Base-by-base conservation (phyloP, 768 basidiomycete genomes). In the Macrolepiota dolichaula region DNA sequence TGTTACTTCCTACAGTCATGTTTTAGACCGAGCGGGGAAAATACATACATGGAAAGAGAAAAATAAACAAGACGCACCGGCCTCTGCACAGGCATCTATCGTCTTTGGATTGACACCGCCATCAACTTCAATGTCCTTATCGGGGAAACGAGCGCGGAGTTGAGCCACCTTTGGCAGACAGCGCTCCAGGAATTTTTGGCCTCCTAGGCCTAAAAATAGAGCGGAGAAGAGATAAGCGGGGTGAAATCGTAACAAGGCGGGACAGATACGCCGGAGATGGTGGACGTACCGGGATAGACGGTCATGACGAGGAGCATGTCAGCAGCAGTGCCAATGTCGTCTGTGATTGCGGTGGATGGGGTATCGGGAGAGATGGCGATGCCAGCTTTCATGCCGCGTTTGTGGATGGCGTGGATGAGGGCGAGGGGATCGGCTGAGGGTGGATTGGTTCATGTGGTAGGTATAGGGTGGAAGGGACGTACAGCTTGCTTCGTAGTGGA, bases 221-320 rank as follows among this genome's bases (percentile, higher is more conserved):
- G 50, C 52, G 40, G 25, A 24, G 22, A 42, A 17, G 13, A 38
- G 53, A 29, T 51, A 55, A 63, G 42, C 42, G 51, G 32, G 44
- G 47, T 24, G 19, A 36, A 13, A 36, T 35, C 36, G 32, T 17
- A 19, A 44, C 42, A 17, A 37, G 29, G 36, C n/a, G 24, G 46
- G 36, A n/a, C n/a, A n/a, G n/a, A n/a, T n/a, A n/a, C n/a, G n/a
- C 25, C 15, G 44, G 24, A 22, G 25, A 11, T n/a, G n/a, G 40
- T 9, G n/a, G 29, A 56, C 69, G 52, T 65, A 89, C 91, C 96
- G 49, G 96, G 96, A 70, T 93, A 89, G 25, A 99, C 96, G 9
- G 96, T 98, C 96, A 98, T 98, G 67, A 98, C 96, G 63, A 98
- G 86, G 36, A 98, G 82, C 92, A 98, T 93, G 72, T 98, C 96